Base-by-base conservation (phyloP, 108 stramenopile species). In the Fistulifera pelliculosa region DNA sequence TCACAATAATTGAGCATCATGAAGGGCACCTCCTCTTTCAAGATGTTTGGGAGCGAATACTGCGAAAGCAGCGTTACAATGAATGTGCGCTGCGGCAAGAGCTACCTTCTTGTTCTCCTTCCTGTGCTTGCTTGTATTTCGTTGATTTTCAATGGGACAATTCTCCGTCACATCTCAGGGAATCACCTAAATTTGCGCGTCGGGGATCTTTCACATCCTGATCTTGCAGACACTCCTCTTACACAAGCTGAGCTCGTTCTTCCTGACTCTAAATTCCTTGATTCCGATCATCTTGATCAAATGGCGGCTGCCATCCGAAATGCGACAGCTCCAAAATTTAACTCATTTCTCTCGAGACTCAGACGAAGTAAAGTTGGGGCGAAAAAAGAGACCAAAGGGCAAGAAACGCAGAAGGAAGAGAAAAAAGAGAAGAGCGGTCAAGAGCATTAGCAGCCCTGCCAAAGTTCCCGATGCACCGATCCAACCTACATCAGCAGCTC, bases 61-160 rank as follows among this genome's bases (percentile, higher is more conserved):
- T 35, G 31, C 31, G 31, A 35, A 35, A 35, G 31, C 8, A 35
- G 31, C 31, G 44, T 47, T 10, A 47, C 44, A 22, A 47, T 47
- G 44, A 47, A 22, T 21, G 44, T 47, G 17, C 44, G 44, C 17
- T 47, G 44, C 44, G 23, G 21, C 25, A 51, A 27, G 26, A 23
- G 15, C 21, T 23, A 26, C 18, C 18, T 51, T n/a, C 21, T 22
- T 19, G n/a, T 22, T n/a, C 21, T 51, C 6, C 23, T 51, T 51
- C 50, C 50, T 51, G 21, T 51, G 4, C 50, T 51, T 6, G 50
- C 26, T 16, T 23, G 6, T 8, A 23, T 51, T 19, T 51, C 50
- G 6, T 11, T 51, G 26, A 16, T 51, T 27, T 4, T 27, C 11
- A 51, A 51, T 35, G 31, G 31, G 8, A 35, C 31, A 35, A 8